phyloP scores from a whole-genome alignment of 2,329 filamentous ascomycete species.

The Penicillium palitans region DNA sequence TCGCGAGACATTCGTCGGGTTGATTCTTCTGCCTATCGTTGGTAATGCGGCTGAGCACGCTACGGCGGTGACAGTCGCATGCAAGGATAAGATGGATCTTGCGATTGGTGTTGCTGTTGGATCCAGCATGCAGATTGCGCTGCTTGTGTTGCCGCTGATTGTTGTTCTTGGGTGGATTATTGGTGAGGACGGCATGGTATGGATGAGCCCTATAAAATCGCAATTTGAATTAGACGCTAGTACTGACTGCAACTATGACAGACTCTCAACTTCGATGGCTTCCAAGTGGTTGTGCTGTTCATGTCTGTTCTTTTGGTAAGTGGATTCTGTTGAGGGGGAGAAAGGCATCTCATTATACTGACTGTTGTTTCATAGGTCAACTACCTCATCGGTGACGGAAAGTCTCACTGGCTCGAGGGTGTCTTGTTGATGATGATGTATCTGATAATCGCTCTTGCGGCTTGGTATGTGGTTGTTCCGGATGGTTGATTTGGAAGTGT shows the following conservation, averaged over 20 bases:
- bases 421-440: constrained; percentile 61
- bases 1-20: constrained; percentile 61
- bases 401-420: constrained; percentile 62
- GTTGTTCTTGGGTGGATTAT: constrained; percentile 64
- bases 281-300: constrained; percentile 72
- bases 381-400: constrained; percentile 63
- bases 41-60: constrained; percentile 67
- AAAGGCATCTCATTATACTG: background rate
- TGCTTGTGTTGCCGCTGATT: constrained; percentile 61
- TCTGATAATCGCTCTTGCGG: constrained; percentile 61
- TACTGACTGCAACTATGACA: constrained; percentile 7
- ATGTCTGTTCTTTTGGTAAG: constrained; percentile 51
- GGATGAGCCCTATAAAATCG: background rate
- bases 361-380: constrained; percentile 51
- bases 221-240: no score
- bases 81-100: constrained; percentile 70
- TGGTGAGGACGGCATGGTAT: constrained; percentile 59
- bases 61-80: constrained; percentile 61
- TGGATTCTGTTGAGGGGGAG: background rate
- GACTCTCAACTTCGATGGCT: constrained; percentile 80
- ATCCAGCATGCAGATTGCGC: constrained; percentile 64
- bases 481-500: background rate
- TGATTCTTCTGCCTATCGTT: constrained; percentile 66
- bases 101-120: constrained; percentile 66
- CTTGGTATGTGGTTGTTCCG: constrained; percentile 48